Evolutionary conservation across 345 rosid genomes (phyloP).

Genomic region (Dimocarpus longan): DNA sequence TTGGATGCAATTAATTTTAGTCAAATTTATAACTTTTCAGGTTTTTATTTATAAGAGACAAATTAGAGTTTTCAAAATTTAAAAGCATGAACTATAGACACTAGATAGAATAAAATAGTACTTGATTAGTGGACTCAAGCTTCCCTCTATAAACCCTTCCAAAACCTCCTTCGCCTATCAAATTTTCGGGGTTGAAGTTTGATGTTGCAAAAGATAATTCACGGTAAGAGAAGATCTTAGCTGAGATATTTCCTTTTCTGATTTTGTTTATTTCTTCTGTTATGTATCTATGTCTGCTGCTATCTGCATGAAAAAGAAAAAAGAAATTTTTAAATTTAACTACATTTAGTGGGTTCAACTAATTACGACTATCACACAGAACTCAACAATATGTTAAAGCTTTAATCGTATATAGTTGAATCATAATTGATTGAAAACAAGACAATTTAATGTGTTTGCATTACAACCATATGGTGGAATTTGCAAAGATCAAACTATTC

Average conservation of each 20-base stretch:
- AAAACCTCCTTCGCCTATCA: slow-evolving; percentile 94
- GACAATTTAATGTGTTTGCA: no score
- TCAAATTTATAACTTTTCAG: not conserved
- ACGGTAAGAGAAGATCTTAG: slow-evolving; percentile 57
- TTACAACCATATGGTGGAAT: not conserved
- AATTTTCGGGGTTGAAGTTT: slow-evolving; percentile 64
- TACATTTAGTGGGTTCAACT: no score
- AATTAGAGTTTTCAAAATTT: not conserved
- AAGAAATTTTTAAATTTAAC: not conserved
- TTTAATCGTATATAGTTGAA: not conserved
- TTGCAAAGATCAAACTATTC: no score
- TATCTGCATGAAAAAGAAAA: slow-evolving; percentile 42
- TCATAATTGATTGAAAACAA: not conserved
- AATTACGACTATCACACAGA: not conserved
- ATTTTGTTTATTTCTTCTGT: slow-evolving; percentile 57
- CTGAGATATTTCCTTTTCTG: slow-evolving; percentile 70
- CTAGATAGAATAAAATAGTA: slow-evolving; percentile 22
- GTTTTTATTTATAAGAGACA: not conserved
- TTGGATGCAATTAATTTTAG: no score
- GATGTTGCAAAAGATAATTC: slow-evolving; percentile 69
- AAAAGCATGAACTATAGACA: no score
- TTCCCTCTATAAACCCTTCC: slow-evolving; percentile 89
- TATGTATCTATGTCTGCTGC: slow-evolving; percentile 72
- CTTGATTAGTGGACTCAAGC: slow-evolving; percentile 48
- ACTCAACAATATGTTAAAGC: not conserved